Base-by-base conservation (phyloP, 495 filamentous ascomycete species). In the Hypoxylon trugodes region DNA sequence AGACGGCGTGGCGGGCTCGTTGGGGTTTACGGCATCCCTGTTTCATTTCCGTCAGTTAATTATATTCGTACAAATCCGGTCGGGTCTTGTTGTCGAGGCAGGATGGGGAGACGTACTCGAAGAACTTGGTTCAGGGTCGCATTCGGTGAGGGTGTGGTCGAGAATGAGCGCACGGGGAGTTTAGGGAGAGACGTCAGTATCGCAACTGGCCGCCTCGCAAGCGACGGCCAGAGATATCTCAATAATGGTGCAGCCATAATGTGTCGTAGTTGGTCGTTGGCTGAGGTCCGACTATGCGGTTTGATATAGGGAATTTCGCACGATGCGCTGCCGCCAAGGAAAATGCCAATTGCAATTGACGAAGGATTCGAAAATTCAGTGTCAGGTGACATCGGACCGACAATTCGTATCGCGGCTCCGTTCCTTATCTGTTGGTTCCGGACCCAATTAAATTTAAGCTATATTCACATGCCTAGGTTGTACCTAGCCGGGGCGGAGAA, bases 1-100 rank as follows among this genome's bases (percentile, higher is more conserved):
- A 97, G 37, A 89, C 84, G 60, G 87, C 80, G 69, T 96, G 92
- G 52, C 95, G 92, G 1, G 89, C 90, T 36, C 81, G 82, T 76
- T 96, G 89, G 4, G 83, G 74, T 47, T 82, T 82, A 41, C 95
- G 90, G 68, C 90, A 93, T 59, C 89, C 90, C 71, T 92, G 82
- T 28, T 76, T 52, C 15, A 9, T 19, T 22, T 30, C 21, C 1
- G 16, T 53, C 18, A 45, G 36, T 36, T n/a, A 28, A 19, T 38
- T 16, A 15, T 55, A 16, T 43, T n/a, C 25, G 33, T 30, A 13
- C n/a, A 47, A 32, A 18, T 10, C 4, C 4, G 4, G 25, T 32
- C 1, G 1, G 4, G 12, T 3, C 36, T 40, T 19, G 6, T 2
- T 1, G 15, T 9, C 7, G 72, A 63, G 3, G 68, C 71, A 60